Evolutionary conservation across 768 basidiomycete genomes (phyloP), one percentile per base, ranked within the genome.

Genomic region (Albatrellus ellisii): DNA sequence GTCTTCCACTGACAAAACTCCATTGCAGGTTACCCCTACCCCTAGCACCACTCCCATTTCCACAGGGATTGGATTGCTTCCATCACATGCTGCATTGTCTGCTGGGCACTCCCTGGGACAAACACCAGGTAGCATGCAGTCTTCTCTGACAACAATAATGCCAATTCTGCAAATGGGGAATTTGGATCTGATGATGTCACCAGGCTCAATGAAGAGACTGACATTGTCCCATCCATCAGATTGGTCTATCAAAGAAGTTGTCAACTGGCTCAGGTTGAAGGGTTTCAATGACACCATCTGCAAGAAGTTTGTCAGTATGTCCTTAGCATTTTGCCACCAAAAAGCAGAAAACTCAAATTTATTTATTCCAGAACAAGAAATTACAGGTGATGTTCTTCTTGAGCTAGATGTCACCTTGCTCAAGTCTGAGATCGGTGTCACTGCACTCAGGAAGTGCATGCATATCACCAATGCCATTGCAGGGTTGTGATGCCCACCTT

Each of bases 351-450:
- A 22, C 17, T 6, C 26, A 42, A 2, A 33, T 18, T 37, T 10
- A n/a, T 40, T 34, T 21, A 22, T n/a, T 4, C 49, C 56, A 91
- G 94, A 98, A 63, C 91, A 99, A 76, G 94, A 99, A 65, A 98
- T 99, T 41, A 87, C 90, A 0, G 94, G 94, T n/a, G 94, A 99
- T 52, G 87, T 98, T 26, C 73, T 99, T 6, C 77, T 98, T 42
- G 94, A 95, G 54, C 81, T 98, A 46, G 90, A 95, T 48, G 75
- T 79, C 41, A 83, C 80, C 54, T 69, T 94, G 14, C 79, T 99
- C 52, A 98, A 98, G 64, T 69, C 64, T 8, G 92, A 98, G 63
- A 81, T 99, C 41, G 94, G 92, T 17, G 88, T 99, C 49, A 66
- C 72, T 53, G 90, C 89, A 3, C 95, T 94, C 52, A 95, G 94